Evolutionary conservation across 768 basidiomycete genomes (phyloP).

Genomic region (Boletellus emodensis): DNA sequence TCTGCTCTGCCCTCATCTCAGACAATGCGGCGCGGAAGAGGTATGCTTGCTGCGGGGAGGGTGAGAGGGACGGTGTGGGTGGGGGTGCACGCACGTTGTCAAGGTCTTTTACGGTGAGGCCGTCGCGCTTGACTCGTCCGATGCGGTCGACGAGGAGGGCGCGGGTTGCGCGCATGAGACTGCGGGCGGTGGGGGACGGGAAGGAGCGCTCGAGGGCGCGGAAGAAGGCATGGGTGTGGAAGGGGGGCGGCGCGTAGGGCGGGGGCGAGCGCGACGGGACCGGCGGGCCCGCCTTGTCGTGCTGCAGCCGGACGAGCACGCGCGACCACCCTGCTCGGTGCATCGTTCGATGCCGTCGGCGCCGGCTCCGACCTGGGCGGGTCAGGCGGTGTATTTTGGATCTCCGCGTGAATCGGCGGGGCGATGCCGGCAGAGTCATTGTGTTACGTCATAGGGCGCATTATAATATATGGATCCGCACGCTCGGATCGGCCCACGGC

Average conservation of each 20-base stretch:
- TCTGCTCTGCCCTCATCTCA: conserved; percentile 83
- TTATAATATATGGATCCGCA: too few relatives aligned
- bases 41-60: conserved; percentile 75
- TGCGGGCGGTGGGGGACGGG: conserved; percentile 66
- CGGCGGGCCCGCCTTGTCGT: conserved; percentile 17
- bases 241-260: conserved; percentile 65
- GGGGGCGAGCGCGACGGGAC: conserved; percentile 19
- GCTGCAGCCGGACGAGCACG: conserved; percentile 11
- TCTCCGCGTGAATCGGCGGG: too few relatives aligned
- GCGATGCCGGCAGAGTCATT: too few relatives aligned
- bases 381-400: too few relatives aligned
- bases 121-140: conserved; percentile 67
- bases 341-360: conserved; percentile 8
- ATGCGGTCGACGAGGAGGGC: conserved; percentile 76
- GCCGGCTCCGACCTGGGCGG: conserved; percentile 13
- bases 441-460: too few relatives aligned
- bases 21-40: conserved; percentile 91
- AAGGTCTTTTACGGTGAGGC: conserved; percentile 69
- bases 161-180: conserved; percentile 80
- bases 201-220: conserved; percentile 67
- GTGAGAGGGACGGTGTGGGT: not conserved
- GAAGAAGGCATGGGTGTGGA: conserved; percentile 80
- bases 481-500: too few relatives aligned
- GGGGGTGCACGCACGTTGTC: conserved; percentile 59
- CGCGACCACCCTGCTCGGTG: conserved; percentile 5